Percentiles rank a stretch among this genome's conserved stretches.
phyloP scores from a whole-genome alignment of 2,329 filamentous ascomycete species.

The Magnaporthiopsis poae region DNA sequence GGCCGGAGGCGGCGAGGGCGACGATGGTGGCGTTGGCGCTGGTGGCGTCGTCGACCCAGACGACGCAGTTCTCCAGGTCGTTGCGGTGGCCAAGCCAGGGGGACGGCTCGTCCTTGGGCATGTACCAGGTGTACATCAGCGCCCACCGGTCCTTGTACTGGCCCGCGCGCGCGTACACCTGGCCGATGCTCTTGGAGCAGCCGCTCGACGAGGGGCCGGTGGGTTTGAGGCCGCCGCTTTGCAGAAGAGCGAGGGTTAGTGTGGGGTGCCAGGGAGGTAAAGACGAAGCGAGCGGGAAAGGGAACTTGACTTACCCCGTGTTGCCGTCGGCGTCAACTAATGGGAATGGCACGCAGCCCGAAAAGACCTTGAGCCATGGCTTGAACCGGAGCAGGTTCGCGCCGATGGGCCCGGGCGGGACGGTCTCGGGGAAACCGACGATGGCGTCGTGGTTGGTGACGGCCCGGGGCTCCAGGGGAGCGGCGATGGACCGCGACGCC shows the following conservation, averaged over 20 bases:
- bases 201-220: conserved; percentile 21
- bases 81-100: conserved; percentile 26
- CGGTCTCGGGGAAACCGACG: conserved; percentile 43
- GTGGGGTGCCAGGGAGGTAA: background rate
- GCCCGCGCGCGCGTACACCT: conserved; percentile 27
- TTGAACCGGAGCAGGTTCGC: conserved; percentile 45
- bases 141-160: conserved; percentile 21
- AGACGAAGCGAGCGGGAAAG: background rate
- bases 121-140: conserved; percentile 36
- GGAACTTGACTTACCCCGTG: conserved; percentile 35
- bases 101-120: conserved; percentile 34
- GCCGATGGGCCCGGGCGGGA: conserved; percentile 36
- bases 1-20: conserved; percentile 27
- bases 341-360: conserved; percentile 54
- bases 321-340: conserved; percentile 49
- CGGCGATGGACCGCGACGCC: background rate
- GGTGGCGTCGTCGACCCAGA: conserved; percentile 22
- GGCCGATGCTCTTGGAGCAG: conserved; percentile 25
- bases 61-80: conserved; percentile 30
- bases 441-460: conserved; percentile 26
- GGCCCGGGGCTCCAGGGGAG: conserved; percentile 15
- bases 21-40: conserved; percentile 22
- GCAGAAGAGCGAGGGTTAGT: background rate
- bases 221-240: conserved; percentile 25
- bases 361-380: conserved; percentile 43